Evolutionary conservation across 2,329 filamentous ascomycete genomes (phyloP), one percentile per base, ranked within the genome.

Genomic region (Microcera coccophila): DNA sequence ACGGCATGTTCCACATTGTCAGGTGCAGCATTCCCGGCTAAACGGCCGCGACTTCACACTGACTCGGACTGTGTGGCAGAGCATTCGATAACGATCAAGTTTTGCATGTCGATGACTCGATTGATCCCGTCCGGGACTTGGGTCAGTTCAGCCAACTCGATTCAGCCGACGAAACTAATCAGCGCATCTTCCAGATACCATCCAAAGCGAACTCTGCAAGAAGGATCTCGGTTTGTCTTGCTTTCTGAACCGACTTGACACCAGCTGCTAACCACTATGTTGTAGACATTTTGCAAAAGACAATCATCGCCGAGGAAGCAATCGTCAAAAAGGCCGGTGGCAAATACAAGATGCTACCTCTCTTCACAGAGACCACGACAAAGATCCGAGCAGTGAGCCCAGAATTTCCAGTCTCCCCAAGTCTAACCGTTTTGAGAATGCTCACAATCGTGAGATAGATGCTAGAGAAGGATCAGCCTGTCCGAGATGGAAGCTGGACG

Each of bases 41-140:
- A 18, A 41, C 21, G 36, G 35, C 38, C 22, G 16, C 19, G 26
- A 7, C 11, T 39, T 41, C 17, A 7, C 7, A n/a, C 41, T 53
- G 10, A 58, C 16, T n/a, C 3, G 4, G 16, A 26, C 4, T 14
- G 5, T 4, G 21, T 4, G 5, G 58, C 20, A 63, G 65, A 50
- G 69, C 69, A 4, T 71, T 71, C 41, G 69, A 71, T 33, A 71
- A 71, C 38, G 65, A 71, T 40, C 62, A 72, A 41, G 68, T 72
- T 12, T 48, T 72, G 41, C 69, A 72, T 33, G 69, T 72, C n/a
- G 69, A 71, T 45, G 68, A 72, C 52, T 70, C 67, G 7, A 68
- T 71, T 39, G 69, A 71, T 49, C 69, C 69, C 15, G 65, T 70
- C 16, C 60, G 69, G 4, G 69, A 71, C 48, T 57, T 71, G 53